Evolutionary conservation across 371 early-diverging fungal genomes (phyloP).

Genomic region (Circinella minor): DNA sequence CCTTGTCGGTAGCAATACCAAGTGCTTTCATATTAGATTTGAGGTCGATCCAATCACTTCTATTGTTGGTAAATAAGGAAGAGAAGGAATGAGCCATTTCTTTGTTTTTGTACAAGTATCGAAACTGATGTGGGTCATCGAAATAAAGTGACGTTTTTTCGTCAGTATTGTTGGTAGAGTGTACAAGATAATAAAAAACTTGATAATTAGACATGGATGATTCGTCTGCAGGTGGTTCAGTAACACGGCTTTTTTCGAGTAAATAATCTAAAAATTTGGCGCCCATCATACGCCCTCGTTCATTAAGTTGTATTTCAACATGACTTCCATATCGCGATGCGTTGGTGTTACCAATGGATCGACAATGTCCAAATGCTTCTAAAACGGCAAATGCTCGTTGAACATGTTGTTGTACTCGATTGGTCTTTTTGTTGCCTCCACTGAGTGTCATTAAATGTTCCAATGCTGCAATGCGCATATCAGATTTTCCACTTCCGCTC

Average conservation of each 20-base stretch:
- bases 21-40: conserved; percentile 75
- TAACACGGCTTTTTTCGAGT: conserved; percentile 81
- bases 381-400: conserved; percentile 69
- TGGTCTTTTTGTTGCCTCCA: conserved; percentile 71
- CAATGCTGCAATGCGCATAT: conserved; percentile 63
- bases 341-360: conserved; percentile 73
- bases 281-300: conserved; percentile 85
- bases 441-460: conserved; percentile 71
- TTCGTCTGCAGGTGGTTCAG: conserved; percentile 47
- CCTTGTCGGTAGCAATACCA: conserved; percentile 76
- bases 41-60: conserved; percentile 45
- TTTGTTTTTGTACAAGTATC: conserved; percentile 21
- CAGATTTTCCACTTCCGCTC: conserved; percentile 83
- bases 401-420: conserved; percentile 71
- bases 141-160: no score
- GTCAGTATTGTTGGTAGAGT: conserved; percentile 31
- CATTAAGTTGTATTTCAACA: conserved; percentile 88
- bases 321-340: conserved; percentile 89
- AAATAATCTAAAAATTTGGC: conserved; percentile 88
- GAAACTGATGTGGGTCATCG: conserved; percentile 7
- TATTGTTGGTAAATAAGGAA: not conserved
- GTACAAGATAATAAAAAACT: conserved; percentile 87
- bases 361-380: conserved; percentile 85
- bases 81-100: not conserved
- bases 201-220: conserved; percentile 83